Evolutionary conservation across 306 rosid genomes (phyloP).

Genomic region (Vigna radiata): DNA sequence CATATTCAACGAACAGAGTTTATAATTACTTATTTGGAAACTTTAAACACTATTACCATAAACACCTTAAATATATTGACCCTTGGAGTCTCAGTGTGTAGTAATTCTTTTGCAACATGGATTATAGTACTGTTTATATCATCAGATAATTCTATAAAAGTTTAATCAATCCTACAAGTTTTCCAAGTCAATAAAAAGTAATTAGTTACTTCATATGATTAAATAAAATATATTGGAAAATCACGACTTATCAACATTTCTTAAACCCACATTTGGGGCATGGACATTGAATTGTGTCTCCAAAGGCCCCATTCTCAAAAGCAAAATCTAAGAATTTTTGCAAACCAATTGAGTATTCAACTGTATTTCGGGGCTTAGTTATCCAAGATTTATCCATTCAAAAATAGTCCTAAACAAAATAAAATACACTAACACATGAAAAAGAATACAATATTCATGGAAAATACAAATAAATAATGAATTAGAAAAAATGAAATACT

Average conservation of each 20-base stretch:
- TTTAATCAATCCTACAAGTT: slow-evolving; percentile 34
- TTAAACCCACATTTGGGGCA: no score
- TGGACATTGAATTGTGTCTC: no score
- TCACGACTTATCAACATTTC: background rate
- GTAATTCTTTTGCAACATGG: slow-evolving; percentile 21
- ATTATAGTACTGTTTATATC: slow-evolving; percentile 22
- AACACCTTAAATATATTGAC: slow-evolving; percentile 22
- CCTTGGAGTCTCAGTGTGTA: background rate
- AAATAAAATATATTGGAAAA: slow-evolving; percentile 21
- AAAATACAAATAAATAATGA: no score
- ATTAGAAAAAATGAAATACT: no score
- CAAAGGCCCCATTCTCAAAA: no score
- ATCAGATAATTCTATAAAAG: slow-evolving; percentile 31
- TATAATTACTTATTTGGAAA: background rate
- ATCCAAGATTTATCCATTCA: no score
- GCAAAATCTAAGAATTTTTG: no score
- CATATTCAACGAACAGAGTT: background rate
- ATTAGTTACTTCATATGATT: slow-evolving; percentile 14
- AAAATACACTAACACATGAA: no score
- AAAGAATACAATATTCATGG: no score
- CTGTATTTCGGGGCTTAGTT: no score
- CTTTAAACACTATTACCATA: slow-evolving; percentile 4
- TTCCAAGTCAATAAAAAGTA: slow-evolving; percentile 21
- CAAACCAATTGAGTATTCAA: no score
- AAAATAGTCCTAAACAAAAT: no score